Conservation (phyloP, 1,284 basidiomycete species). For the Rhodotorula glutinis region DNA sequence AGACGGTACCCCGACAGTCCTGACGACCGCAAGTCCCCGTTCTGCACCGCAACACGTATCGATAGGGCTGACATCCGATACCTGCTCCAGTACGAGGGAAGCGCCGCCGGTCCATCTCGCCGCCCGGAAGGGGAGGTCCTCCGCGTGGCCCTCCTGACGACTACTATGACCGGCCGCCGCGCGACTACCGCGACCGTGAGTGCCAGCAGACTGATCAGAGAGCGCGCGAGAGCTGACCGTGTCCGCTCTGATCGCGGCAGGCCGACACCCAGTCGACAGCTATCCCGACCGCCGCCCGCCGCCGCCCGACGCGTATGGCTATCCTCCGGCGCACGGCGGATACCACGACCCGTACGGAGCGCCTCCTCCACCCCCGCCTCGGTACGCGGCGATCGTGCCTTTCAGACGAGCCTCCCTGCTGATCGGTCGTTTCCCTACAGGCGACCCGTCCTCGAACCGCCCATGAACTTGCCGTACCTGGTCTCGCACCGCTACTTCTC, state of each 20-base stretch:
- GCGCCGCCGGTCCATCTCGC: conserved; percentile 20
- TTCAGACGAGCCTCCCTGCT: neutral
- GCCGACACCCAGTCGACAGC: neutral
- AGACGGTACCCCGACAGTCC: neutral
- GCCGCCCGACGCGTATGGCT: neutral
- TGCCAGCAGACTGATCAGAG: neutral
- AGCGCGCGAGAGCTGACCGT: neutral
- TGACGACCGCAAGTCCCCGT: neutral
- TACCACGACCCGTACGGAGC: neutral
- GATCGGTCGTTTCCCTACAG: conserved; percentile 5
- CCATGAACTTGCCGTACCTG: conserved; percentile 38
- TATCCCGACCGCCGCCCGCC: conserved; percentile 4
- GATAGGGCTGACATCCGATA: neutral
- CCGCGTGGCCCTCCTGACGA: conserved; percentile 7
- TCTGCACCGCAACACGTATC: too few relatives aligned
- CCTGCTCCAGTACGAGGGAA: conserved; percentile 13
- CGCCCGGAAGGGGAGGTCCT: conserved; percentile 7
- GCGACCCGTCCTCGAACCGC: conserved; percentile 35
- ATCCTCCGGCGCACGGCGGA: neutral
- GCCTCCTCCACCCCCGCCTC: conserved; percentile 4
- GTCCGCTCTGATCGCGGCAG: neutral
- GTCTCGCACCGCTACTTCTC: conserved; percentile 43
- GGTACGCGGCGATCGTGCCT: neutral
- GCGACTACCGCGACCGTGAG: conserved; percentile 2
- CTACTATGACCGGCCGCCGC: conserved; percentile 11